Percentiles rank a stretch among this genome's conserved stretches.
Conservation (phyloP, 1,284 basidiomycete species). For the Leccinum pallidistipes region DNA sequence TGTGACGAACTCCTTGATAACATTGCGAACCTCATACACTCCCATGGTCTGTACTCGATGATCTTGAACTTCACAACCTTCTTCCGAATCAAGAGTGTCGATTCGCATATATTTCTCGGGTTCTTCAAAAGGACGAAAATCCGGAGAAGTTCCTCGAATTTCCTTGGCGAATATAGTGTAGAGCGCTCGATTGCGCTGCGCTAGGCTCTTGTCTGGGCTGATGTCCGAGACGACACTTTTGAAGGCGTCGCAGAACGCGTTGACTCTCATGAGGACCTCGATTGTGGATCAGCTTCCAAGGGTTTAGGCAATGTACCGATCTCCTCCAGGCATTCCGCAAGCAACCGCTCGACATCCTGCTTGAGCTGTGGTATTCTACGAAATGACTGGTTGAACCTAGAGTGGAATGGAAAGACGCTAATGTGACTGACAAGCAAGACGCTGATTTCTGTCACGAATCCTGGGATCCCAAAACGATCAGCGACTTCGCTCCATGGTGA, state of each 20-base stretch:
- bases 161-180: conserved; percentile 38
- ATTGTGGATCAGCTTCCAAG: conserved; percentile 42
- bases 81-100: conserved; percentile 14
- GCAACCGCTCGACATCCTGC: conserved; percentile 37
- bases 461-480: conserved; percentile 55
- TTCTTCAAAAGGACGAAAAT: conserved; percentile 38
- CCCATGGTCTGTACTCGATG: conserved; percentile 19
- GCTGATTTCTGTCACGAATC: conserved; percentile 55
- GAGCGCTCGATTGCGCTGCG: conserved; percentile 36
- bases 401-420: background rate
- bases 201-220: conserved; percentile 35
- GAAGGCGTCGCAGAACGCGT: conserved; percentile 44
- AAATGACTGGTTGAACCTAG: conserved; percentile 7
- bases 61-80: background rate
- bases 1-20: conserved; percentile 34
- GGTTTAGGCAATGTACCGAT: conserved; percentile 44
- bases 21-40: conserved; percentile 33
- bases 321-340: conserved; percentile 38
- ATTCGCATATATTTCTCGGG: conserved; percentile 7
- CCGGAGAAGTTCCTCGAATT: conserved; percentile 41
- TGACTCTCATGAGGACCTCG: conserved; percentile 47
- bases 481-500: conserved; percentile 51
- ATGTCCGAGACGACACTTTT: conserved; percentile 39
- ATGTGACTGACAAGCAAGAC: conserved; percentile 51
- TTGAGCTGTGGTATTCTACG: conserved; percentile 45